Conservation (phyloP, 176 grass and related monocot genomes). For the Triticum turgidum region DNA sequence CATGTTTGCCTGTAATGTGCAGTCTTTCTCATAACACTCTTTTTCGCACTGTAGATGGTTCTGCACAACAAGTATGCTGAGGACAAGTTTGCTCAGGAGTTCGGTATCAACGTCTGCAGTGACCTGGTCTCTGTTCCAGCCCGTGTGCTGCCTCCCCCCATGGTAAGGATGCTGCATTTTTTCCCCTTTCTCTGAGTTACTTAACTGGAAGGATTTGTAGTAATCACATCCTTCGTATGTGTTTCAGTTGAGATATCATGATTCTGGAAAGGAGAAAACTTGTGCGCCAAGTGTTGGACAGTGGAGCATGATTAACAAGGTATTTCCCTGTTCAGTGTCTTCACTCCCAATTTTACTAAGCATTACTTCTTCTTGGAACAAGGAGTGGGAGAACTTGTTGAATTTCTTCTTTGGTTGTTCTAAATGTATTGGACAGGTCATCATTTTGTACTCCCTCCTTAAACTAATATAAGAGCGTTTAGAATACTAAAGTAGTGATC, state of each 20-base stretch:
- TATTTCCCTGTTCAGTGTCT: neutral
- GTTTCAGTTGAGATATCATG: constrained; percentile 76
- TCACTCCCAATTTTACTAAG: neutral
- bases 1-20: neutral
- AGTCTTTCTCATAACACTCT: too few species aligned
- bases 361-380: neutral
- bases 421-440: neutral
- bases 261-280: constrained; percentile 62
- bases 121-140: constrained; percentile 56
- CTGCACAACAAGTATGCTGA: constrained; percentile 58
- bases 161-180: constrained; percentile 30
- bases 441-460: too few species aligned
- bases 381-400: neutral
- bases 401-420: neutral
- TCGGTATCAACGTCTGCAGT: constrained; percentile 54
- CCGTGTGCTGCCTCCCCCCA: constrained; percentile 65
- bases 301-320: constrained; percentile 81
- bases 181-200: neutral
- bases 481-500: too few species aligned
- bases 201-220: neutral
- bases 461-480: too few species aligned
- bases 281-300: constrained; percentile 70
- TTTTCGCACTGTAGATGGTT: constrained; percentile 51
- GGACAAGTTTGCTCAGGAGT: constrained; percentile 59
- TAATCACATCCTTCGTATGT: neutral